Percentiles rank a stretch among this genome's conserved stretches.
Conservation (phyloP, 2,329 filamentous ascomycete genomes). For the Truncatella angustata region DNA sequence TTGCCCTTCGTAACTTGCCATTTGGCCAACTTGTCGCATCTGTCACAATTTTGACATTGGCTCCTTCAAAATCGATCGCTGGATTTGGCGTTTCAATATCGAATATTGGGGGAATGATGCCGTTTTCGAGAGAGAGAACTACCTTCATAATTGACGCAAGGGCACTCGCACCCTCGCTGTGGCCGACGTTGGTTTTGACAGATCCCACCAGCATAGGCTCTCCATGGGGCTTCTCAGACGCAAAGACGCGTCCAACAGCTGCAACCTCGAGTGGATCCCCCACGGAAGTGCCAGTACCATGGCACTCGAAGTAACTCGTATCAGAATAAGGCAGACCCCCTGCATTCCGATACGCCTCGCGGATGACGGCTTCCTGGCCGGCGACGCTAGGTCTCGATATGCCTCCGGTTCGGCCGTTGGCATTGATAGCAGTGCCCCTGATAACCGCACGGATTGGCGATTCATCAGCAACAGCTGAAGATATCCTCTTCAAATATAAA, state of each 20-base stretch:
- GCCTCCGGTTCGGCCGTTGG: constrained; percentile 15
- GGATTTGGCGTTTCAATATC: constrained; percentile 15
- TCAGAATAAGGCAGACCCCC: neutral
- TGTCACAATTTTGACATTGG: no score
- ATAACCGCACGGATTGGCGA: constrained; percentile 32
- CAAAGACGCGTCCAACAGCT: constrained; percentile 26
- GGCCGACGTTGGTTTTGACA: constrained; percentile 4
- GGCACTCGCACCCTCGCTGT: constrained; percentile 8
- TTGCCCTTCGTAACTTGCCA: constrained; percentile 11
- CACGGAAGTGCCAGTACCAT: constrained; percentile 31
- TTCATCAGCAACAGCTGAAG: constrained; percentile 37
- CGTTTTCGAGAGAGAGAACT: constrained; percentile 15
- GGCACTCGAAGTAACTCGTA: constrained; percentile 21
- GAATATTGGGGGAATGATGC: constrained; percentile 19
- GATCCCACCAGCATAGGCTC: constrained; percentile 10
- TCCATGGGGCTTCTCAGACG: neutral
- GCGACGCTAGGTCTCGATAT: constrained; percentile 17
- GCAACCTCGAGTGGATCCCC: constrained; percentile 35
- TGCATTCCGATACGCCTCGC: constrained; percentile 19
- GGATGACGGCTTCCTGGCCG: constrained; percentile 24
- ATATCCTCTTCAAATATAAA: constrained; percentile 47
- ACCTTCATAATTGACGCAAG: constrained; percentile 21
- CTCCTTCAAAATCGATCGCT: constrained; percentile 7
- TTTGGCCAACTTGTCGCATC: no score
- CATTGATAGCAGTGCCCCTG: constrained; percentile 16